phyloP scores from a whole-genome alignment of 2,329 filamentous ascomycete species.

The Sporothrix variecibatus region DNA sequence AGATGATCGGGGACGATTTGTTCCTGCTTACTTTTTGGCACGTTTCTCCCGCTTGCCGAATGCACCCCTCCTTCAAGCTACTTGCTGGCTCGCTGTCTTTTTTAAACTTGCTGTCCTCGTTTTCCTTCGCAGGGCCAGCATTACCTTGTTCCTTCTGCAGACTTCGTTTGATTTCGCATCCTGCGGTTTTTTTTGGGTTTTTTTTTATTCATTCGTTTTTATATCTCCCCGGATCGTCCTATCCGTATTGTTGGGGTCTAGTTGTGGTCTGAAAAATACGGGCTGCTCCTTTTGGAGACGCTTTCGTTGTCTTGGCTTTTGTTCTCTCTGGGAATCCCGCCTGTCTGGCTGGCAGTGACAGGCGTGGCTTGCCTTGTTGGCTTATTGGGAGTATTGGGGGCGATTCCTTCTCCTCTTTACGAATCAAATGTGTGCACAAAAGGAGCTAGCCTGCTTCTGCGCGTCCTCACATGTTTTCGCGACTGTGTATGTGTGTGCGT shows the following conservation, averaged over 20 bases:
- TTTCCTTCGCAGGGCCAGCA: not conserved
- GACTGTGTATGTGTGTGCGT: not conserved
- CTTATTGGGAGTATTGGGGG: not conserved
- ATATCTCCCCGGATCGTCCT: not conserved
- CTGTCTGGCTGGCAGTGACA: not conserved
- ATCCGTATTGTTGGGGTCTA: not conserved
- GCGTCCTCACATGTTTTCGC: conserved; percentile 26
- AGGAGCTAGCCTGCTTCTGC: not conserved
- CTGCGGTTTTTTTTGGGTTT: not conserved
- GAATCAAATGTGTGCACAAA: not conserved
- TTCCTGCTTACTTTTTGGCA: conserved; percentile 14
- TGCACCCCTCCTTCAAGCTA: not conserved
- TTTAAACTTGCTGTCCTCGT: not conserved
- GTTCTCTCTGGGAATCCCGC: not conserved
- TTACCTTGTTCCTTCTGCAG: not conserved
- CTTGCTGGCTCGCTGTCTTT: not conserved
- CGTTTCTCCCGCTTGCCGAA: not conserved
- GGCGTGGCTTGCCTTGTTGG: not conserved
- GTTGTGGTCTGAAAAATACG: not conserved
- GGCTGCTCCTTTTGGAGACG: not conserved
- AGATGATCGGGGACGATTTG: not conserved
- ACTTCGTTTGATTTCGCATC: not conserved
- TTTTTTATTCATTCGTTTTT: not conserved
- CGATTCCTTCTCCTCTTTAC: not conserved
- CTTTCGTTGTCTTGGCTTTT: not conserved